Base-by-base conservation (phyloP, 352 stramenopile species). In the Phytophthora ohioensis region DNA sequence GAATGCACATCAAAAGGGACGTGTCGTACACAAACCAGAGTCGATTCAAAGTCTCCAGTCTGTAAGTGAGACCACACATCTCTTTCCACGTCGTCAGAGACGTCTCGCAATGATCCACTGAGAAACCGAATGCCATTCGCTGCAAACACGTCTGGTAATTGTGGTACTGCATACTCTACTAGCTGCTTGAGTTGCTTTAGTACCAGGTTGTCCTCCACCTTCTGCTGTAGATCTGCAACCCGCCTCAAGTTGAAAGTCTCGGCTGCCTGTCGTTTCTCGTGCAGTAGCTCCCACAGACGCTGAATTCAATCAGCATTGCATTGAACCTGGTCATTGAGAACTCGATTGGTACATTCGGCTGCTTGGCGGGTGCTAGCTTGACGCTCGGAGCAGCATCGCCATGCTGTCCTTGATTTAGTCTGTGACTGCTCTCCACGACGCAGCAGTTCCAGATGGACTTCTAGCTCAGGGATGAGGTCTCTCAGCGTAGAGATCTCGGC, bases 261-360 rank as follows among this genome's bases (percentile, higher is more conserved):
- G 2, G 4, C 13, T 2, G 31, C 55, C n/a, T 27, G 42, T 12
- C 53, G 46, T 15, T 52, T 69, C 27, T 78, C 61, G 46, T 30
- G 36, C 21, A 75, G 57, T 27, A 78, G 43, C 53, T 69, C 67
- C 66, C 67, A 78, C 6, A 78, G 59, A 4, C 71, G 71, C 49
- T 78, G 65, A 35, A 78, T 71, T 65, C 71, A 78, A 61, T 78
- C 71, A 11, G 71, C 71, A 56, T 78, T 78, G 35, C 46, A 49
- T 35, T 72, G 63, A 5, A 66, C 69, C 0, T n/a, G 36, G 6
- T 36, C 48, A 5, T 52, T 56, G 12, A 76, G 53, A 0, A 11
- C 39, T 13, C 42, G 34, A 36, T 72, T 76, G 3, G 35, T 65
- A 5, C 27, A 27, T 36, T 74, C 34, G 6, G 59, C 45, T 41